Evolutionary conservation across 495 filamentous ascomycete species (phyloP), one percentile per base, ranked within the genome.

Genomic region (Aspergillus panamensis): DNA sequence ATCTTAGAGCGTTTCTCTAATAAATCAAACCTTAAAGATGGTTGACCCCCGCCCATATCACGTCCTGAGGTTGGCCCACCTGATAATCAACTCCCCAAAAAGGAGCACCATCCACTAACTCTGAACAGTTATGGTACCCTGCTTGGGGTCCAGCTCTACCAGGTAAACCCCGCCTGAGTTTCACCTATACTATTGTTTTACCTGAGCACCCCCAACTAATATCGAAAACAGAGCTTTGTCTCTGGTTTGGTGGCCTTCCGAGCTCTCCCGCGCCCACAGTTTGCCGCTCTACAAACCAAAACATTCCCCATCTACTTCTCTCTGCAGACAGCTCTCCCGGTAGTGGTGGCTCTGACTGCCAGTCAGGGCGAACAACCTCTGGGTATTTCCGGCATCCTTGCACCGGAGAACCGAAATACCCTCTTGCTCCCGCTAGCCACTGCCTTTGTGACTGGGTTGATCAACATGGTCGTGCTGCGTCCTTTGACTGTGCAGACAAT

Each of bases 281-380:
- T 97, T 75, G 78, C 84, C 6, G 77, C 82, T 35, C 79, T 97
- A 25, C 93, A 96, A 74, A 73, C 82, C 33, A 81, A 81, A 63
- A 84, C 91, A 65, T 93, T 95, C 74, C 93, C 93, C 20, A 71
- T 87, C 62, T 97, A 93, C 77, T 96, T 97, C 71, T 76, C 81
- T 21, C 70, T 96, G 43, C 92, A 96, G 76, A 83, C 88, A 4
- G 79, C 81, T 6, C 76, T 90, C 3, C 89, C 93, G 7, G 69
- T 84, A 13, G 62, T 91, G 17, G 74, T 96, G 8, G 86, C 87
- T n/a, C 67, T 95, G 53, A 97, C 93, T 33, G 92, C 87, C 65
- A 89, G 90, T 42, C 79, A 76, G n/a, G 69, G 52, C 52, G 63
- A 57, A 55, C 67, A 65, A 52, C 56, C 65, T 0, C 63, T 71